Base-by-base conservation (phyloP, 2,329 filamentous ascomycete species). In the Nemania sp. region DNA sequence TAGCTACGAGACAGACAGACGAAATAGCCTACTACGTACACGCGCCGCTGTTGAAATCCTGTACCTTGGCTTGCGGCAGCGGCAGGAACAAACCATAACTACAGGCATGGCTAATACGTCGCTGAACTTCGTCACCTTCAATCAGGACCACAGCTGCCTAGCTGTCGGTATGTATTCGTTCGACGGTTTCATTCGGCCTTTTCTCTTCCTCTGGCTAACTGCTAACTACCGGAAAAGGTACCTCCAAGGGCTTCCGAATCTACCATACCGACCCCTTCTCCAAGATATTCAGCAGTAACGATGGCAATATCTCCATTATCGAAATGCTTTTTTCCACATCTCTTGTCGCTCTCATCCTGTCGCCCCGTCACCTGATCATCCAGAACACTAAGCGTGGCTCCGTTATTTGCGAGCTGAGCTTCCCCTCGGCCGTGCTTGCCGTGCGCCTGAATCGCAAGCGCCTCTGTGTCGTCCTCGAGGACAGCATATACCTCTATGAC, bases 281-380 rank as follows among this genome's bases (percentile, higher is more conserved):
- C 64, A 94, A 96, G 74, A 91, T 92, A 68, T 97, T 94, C 73
- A 93, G 92, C 70, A 94, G 90, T 68, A 90, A 93, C 70, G 91
- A 97, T 69, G 91, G 90, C 56, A 96, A 97, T 72, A 93, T 99
- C 49, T 89, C 91, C 41, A 91, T 97, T 61, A 88, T 97, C 66
- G 94, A 99, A 77, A 97, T 97, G 92, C 85, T 99, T 61, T 99
- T 99, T 74, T 97, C 93, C 26, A 97, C 94, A 26, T 97, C 94
- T 2, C 83, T 99, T 30, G 93, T 99, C 52, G 94, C 94, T 48
- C 81, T 97, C 49, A 92, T 97, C 59, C 80, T 96, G 36, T 97
- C 94, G 17, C 94, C 94, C 5, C 83, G 94, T 51, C 89, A 96
- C 55, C 79, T 99, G 49, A 90, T 96, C 63, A 97, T 99, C 67